Percentiles rank a stretch among this genome's conserved stretches.
Evolutionary conservation across 192 early-diverging fungal species (phyloP).

Genomic region (Dispira simplex): DNA sequence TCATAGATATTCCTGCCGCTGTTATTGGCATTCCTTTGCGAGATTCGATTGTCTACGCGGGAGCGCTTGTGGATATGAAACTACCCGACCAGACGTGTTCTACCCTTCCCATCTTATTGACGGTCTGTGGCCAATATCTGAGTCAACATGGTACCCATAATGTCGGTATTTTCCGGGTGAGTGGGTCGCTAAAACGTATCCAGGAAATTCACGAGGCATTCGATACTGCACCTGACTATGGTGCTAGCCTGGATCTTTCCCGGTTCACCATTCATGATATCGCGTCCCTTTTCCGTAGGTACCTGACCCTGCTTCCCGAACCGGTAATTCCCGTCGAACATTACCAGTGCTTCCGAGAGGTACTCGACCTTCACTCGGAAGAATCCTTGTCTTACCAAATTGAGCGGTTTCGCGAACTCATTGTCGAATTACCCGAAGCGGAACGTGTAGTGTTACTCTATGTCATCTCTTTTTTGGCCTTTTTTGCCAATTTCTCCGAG

Average conservation of each 20-base stretch:
- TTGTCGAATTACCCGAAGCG: slow-evolving; percentile 34
- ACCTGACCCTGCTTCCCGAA: slow-evolving; percentile 52
- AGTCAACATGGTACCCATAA: slow-evolving; percentile 29
- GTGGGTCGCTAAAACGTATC: slow-evolving; percentile 57
- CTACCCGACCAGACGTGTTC: not conserved
- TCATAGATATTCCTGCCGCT: not conserved
- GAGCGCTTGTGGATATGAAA: not conserved
- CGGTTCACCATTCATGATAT: slow-evolving; percentile 64
- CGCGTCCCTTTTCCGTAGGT: slow-evolving; percentile 57
- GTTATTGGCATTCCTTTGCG: slow-evolving; percentile 2
- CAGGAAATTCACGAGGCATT: slow-evolving; percentile 49
- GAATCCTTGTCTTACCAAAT: slow-evolving; percentile 1
- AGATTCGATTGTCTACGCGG: slow-evolving; percentile 1
- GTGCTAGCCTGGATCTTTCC: slow-evolving; percentile 40
- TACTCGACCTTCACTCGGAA: slow-evolving; percentile 17
- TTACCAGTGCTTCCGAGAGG: slow-evolving; percentile 48
- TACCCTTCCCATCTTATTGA: slow-evolving; percentile 21
- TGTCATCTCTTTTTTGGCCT: slow-evolving; percentile 42
- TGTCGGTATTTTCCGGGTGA: slow-evolving; percentile 59
- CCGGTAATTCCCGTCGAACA: slow-evolving; percentile 53
- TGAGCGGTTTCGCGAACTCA: slow-evolving; percentile 36
- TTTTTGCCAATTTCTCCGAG: slow-evolving; percentile 22
- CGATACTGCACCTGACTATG: slow-evolving; percentile 43
- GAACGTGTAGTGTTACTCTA: slow-evolving; percentile 54
- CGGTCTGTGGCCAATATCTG: slow-evolving; percentile 27